These are phyloP conservation scores for Olyra latifolia DNA, from an alignment of 176 grass and related monocot genomes.

Conservation along the genomic window DNA sequence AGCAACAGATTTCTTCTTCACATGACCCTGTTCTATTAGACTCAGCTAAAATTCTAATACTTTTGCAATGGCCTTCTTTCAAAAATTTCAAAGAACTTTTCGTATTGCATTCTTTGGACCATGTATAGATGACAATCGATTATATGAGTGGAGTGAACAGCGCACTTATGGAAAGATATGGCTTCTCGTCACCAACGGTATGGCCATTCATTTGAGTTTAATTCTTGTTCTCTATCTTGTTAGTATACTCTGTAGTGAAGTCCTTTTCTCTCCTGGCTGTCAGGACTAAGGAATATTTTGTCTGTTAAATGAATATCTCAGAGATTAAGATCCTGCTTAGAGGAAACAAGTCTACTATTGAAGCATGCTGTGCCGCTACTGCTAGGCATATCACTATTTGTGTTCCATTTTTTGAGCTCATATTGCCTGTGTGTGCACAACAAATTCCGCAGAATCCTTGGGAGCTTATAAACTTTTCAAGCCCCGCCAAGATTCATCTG, in stretches of 20 bases:
- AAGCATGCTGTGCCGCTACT: neutral
- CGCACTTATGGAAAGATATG: slow-evolving; percentile 87
- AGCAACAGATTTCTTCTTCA: neutral
- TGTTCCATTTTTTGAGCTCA: slow-evolving; percentile 2
- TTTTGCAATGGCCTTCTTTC: neutral
- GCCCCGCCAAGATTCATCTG: slow-evolving; percentile 72
- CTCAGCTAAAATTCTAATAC: slow-evolving; percentile 8
- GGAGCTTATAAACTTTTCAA: slow-evolving; percentile 87
- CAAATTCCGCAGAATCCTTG: slow-evolving; percentile 78
- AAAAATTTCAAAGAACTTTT: neutral
- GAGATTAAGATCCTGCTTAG: slow-evolving; percentile 20
- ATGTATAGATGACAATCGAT: slow-evolving; percentile 84
- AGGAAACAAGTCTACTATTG: neutral
- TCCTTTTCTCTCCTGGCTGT: neutral
- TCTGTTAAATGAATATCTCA: neutral
- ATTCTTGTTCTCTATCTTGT: slow-evolving; percentile 10
- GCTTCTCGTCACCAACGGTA: slow-evolving; percentile 93
- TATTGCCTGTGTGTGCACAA: neutral
- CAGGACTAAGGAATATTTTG: neutral
- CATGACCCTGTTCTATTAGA: neutral
- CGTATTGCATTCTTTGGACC: slow-evolving; percentile 14
- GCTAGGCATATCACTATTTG: neutral
- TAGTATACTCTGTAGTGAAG: neutral
- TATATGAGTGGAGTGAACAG: slow-evolving; percentile 81
- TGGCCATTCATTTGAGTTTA: slow-evolving; percentile 29